phyloP scores from a whole-genome alignment of 1,284 basidiomycete genomes.

The Austropuccinia psidii region DNA sequence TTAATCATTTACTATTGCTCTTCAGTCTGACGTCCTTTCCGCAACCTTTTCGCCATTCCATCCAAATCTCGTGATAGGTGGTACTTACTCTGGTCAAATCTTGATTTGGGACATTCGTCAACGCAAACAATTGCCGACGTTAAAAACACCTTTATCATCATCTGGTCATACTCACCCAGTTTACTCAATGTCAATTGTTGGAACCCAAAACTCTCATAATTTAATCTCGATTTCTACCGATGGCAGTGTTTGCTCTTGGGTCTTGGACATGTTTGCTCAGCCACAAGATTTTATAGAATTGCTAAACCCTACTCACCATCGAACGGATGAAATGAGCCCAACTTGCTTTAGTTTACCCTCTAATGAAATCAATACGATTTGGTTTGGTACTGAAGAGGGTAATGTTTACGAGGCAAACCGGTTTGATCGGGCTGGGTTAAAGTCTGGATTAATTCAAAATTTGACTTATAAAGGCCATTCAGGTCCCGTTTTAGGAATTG shows the following conservation, averaged over 20 bases:
- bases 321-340: conserved; percentile 90
- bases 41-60: conserved; percentile 96
- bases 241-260: conserved; percentile 92
- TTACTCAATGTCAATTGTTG: conserved; percentile 93
- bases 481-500: conserved; percentile 82
- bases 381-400: conserved; percentile 95
- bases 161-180: conserved; percentile 93
- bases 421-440: conserved; percentile 89
- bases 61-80: conserved; percentile 91
- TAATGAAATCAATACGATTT: conserved; percentile 90
- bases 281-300: conserved; percentile 92
- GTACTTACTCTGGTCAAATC: conserved; percentile 96
- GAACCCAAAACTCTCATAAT: conserved; percentile 96
- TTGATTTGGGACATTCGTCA: conserved; percentile 97
- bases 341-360: conserved; percentile 86
- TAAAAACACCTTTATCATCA: conserved; percentile 91
- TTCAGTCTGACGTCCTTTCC: conserved; percentile 87
- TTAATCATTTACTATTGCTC: conserved; percentile 33
- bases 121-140: conserved; percentile 75
- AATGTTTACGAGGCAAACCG: conserved; percentile 90
- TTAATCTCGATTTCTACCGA: conserved; percentile 92
- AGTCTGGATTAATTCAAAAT: conserved; percentile 83
- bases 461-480: conserved; percentile 87
- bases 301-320: conserved; percentile 72
- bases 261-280: conserved; percentile 94